These are phyloP conservation scores for Veloboletus limbatus DNA, from an alignment of 1,284 basidiomycete genomes.

Conservation along the genomic window DNA sequence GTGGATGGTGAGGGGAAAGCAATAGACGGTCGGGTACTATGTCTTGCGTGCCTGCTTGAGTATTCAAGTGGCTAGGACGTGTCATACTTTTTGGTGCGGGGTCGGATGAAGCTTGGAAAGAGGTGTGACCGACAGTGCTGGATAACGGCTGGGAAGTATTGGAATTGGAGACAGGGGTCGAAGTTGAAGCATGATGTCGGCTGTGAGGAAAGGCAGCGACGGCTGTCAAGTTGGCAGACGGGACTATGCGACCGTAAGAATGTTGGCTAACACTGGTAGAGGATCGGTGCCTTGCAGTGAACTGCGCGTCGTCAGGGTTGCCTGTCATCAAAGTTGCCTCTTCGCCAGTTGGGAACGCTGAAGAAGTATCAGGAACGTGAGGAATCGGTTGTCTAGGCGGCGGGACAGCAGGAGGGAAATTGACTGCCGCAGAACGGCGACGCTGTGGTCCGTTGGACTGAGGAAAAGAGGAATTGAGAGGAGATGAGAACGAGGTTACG, in stretches of 20 bases:
- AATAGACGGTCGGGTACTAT: slow-evolving; percentile 43
- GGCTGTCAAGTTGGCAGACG: slow-evolving; percentile 54
- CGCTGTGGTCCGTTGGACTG: slow-evolving; percentile 42
- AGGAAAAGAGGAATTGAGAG: slow-evolving; percentile 37
- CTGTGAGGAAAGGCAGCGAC: slow-evolving; percentile 60
- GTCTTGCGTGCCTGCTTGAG: slow-evolving; percentile 36
- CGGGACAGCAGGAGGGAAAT: slow-evolving; percentile 61
- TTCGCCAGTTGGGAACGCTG: slow-evolving; percentile 26
- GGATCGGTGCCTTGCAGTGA: slow-evolving; percentile 25
- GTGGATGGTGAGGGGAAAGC: slow-evolving; percentile 41
- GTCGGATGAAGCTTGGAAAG: slow-evolving; percentile 45
- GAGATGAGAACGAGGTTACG: slow-evolving; percentile 35
- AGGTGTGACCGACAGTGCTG: slow-evolving; percentile 36
- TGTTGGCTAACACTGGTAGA: slow-evolving; percentile 34
- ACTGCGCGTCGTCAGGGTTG: slow-evolving; percentile 19
- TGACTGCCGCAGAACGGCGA: slow-evolving; percentile 65
- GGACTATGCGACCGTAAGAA: slow-evolving; percentile 46
- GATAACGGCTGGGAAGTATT: slow-evolving; percentile 25
- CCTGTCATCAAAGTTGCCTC: slow-evolving; percentile 12
- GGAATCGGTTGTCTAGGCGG: slow-evolving; percentile 74
- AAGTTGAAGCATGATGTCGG: slow-evolving; percentile 42
- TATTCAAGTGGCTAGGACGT: slow-evolving; percentile 37
- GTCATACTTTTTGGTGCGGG: slow-evolving; percentile 52
- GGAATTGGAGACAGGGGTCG: slow-evolving; percentile 29
- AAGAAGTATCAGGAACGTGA: slow-evolving; percentile 43